Evolutionary conservation across 192 early-diverging fungal genomes (phyloP).

Genomic region (Funneliformis geosporum): DNA sequence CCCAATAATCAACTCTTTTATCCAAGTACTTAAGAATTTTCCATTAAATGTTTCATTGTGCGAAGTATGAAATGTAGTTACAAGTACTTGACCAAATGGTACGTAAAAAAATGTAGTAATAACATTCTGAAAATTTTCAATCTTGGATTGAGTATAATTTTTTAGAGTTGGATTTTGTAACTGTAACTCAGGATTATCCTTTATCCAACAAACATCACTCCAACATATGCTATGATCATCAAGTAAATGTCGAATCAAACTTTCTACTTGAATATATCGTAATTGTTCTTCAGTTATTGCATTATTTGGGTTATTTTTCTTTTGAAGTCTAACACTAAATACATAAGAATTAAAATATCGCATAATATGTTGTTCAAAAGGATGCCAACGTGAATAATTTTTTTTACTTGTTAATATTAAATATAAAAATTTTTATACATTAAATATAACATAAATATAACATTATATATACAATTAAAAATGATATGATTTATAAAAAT

Average conservation of each 20-base stretch:
- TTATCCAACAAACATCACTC: background rate
- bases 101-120: background rate
- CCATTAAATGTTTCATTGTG: background rate
- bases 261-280: background rate
- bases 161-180: background rate
- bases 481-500: background rate
- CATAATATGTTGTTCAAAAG: slow-evolving; percentile 14
- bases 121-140: background rate
- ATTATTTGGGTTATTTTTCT: background rate
- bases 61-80: background rate
- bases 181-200: background rate
- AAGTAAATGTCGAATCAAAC: background rate
- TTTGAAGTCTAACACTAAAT: background rate
- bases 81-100: background rate
- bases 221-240: background rate
- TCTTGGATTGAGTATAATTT: background rate
- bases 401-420: background rate
- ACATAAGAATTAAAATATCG: background rate
- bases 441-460: background rate
- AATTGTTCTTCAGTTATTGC: background rate
- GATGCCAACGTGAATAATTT: background rate
- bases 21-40: background rate
- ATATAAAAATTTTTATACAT: background rate
- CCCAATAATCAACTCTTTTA: too few relatives aligned
- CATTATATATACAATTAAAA: background rate